Evolutionary conservation across 2,329 filamentous ascomycete genomes (phyloP).

Genomic region (Elsinoe fawcettii): DNA sequence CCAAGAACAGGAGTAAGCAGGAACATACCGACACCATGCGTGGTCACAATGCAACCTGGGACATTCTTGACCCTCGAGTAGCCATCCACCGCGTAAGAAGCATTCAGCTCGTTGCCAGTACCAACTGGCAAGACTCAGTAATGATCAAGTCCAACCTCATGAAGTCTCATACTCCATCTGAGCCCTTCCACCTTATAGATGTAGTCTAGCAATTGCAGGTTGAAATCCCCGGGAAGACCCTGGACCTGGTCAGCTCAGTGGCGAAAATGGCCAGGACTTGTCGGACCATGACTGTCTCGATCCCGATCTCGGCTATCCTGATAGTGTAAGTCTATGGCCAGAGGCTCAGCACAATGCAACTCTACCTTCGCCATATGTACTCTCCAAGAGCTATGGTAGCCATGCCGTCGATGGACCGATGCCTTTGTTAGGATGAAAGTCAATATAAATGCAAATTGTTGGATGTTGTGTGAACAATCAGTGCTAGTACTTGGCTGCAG

Average conservation of each 20-base stretch:
- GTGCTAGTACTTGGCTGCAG: too few relatives aligned
- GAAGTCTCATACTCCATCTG: constrained; percentile 24
- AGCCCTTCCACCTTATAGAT: constrained; percentile 35
- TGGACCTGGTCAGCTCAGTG: not conserved
- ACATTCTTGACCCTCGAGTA: constrained; percentile 50
- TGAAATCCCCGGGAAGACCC: constrained; percentile 41
- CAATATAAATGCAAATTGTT: too few relatives aligned
- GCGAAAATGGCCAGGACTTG: not conserved
- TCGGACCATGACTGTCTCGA: constrained; percentile 9
- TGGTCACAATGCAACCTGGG: constrained; percentile 46
- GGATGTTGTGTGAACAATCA: too few relatives aligned
- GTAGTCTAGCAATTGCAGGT: constrained; percentile 39
- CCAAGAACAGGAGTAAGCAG: not conserved
- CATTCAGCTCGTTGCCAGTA: constrained; percentile 53
- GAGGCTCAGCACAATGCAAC: not conserved
- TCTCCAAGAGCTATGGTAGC: constrained; percentile 8
- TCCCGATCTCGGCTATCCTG: constrained; percentile 13
- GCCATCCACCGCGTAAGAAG: constrained; percentile 51
- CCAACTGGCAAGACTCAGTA: constrained; percentile 31
- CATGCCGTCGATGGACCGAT: not conserved
- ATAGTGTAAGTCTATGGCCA: not conserved
- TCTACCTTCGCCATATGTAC: constrained; percentile 13
- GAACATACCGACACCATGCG: constrained; percentile 49
- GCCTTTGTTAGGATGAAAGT: too few relatives aligned
- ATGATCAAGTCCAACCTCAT: not conserved